Percentiles rank a stretch among this genome's conserved stretches.
These are phyloP conservation scores for Solanum pinnatisectum DNA, from an alignment of 257 asterid genomes.

Conservation along the genomic window DNA sequence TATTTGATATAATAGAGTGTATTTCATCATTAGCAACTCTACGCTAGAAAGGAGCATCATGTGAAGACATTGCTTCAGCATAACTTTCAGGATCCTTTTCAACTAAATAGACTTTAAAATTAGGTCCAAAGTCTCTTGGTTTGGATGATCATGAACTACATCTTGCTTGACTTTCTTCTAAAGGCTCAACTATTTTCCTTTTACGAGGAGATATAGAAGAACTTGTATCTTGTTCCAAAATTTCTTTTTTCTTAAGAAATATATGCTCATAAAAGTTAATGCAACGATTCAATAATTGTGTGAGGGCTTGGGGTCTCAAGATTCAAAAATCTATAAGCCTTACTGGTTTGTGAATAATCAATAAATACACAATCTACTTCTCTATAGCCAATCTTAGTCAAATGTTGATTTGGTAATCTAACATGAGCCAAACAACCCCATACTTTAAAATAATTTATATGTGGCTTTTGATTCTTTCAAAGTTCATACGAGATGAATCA, in stretches of 20 bases:
- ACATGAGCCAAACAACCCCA: not conserved
- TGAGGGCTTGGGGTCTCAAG: not conserved
- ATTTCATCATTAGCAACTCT: not conserved
- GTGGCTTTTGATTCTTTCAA: too few species aligned
- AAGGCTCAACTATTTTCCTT: not conserved
- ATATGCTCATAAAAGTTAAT: not conserved
- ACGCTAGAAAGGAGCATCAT: not conserved
- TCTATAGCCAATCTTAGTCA: not conserved
- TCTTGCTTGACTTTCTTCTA: not conserved
- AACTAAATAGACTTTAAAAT: too few species aligned
- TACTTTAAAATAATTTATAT: too few species aligned
- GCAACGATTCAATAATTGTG: not conserved
- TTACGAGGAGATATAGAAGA: not conserved
- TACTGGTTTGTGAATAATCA: not conserved
- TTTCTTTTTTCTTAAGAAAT: not conserved
- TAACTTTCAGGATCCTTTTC: not conserved
- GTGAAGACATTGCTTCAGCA: not conserved
- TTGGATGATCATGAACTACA: not conserved
- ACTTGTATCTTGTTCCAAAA: not conserved
- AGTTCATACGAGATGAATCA: too few species aligned
- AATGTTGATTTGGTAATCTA: not conserved
- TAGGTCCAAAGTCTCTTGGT: not conserved
- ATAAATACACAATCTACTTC: too few species aligned
- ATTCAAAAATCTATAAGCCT: not conserved
- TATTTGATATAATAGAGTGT: not conserved